These are phyloP conservation scores for Amanita phalloides DNA, from an alignment of 768 basidiomycete species.

Conservation along the genomic window DNA sequence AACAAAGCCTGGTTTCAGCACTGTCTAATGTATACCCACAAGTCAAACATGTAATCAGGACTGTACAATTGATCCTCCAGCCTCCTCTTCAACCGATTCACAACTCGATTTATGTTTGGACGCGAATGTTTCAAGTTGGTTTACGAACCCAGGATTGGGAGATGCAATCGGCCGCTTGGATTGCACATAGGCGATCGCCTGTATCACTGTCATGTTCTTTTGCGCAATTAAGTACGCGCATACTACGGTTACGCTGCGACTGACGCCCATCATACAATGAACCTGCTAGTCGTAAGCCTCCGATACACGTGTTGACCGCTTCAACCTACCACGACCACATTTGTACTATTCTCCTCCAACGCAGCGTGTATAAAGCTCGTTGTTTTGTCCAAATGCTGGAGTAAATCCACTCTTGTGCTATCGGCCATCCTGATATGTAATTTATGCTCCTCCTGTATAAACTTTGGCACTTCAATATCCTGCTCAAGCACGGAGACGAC, in stretches of 20 bases:
- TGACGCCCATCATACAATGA: conserved; percentile 69
- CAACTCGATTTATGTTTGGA: conserved; percentile 13
- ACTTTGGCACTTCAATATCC: conserved; percentile 31
- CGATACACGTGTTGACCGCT: background rate
- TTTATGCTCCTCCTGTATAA: conserved; percentile 27
- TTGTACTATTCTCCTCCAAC: conserved; percentile 18
- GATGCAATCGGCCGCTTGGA: conserved; percentile 46
- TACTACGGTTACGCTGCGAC: conserved; percentile 65
- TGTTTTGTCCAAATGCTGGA: too few species aligned
- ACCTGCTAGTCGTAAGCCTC: conserved; percentile 32
- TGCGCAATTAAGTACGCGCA: conserved; percentile 60
- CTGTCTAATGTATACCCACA: too few species aligned
- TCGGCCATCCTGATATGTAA: conserved; percentile 32
- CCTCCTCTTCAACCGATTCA: background rate
- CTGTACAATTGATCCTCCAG: background rate
- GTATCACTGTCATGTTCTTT: conserved; percentile 36
- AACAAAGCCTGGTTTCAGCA: too few species aligned
- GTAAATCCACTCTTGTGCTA: too few species aligned
- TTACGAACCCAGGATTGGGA: conserved; percentile 60
- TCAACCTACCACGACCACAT: conserved; percentile 40
- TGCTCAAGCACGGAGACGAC: conserved; percentile 55
- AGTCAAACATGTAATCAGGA: background rate
- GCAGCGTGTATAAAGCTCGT: too few species aligned
- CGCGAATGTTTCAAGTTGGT: conserved; percentile 39
- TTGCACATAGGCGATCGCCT: conserved; percentile 46